phyloP scores from a whole-genome alignment of 2,329 filamentous ascomycete genomes.

The Neocatenulostroma microsporum region DNA sequence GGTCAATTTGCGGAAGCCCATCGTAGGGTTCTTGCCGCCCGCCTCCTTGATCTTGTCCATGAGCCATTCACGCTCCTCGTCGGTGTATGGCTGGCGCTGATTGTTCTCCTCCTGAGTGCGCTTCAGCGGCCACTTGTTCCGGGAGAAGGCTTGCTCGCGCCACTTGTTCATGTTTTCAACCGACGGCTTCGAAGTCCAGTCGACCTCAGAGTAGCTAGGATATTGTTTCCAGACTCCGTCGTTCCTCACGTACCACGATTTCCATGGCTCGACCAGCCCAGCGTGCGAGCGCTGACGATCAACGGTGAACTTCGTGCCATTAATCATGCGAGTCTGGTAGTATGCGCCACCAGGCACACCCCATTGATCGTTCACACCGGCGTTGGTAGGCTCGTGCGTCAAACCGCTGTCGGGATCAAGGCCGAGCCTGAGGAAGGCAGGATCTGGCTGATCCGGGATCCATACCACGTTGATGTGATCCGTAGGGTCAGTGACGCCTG shows the following conservation, averaged over 20 bases:
- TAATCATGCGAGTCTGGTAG: conserved; percentile 16
- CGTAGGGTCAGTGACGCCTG: conserved; percentile 7
- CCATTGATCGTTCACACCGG: conserved; percentile 14
- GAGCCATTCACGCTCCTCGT: conserved; percentile 46
- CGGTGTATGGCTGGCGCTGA: conserved; percentile 52
- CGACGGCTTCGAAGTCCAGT: conserved; percentile 37
- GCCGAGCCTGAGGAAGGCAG: conserved; percentile 7
- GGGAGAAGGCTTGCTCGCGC: conserved; percentile 23
- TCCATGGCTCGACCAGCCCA: conserved; percentile 48
- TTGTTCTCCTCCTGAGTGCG: conserved; percentile 10
- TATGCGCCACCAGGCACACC: conserved; percentile 1
- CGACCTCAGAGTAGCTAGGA: conserved; percentile 65
- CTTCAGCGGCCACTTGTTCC: conserved; percentile 42
- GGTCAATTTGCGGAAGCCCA: neutral
- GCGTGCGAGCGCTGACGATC: conserved; percentile 12
- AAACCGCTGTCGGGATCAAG: conserved; percentile 10
- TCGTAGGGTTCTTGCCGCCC: neutral
- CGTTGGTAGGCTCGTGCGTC: conserved; percentile 14
- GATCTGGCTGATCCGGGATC: conserved; percentile 9
- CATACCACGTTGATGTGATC: conserved; percentile 12
- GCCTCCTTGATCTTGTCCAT: conserved; percentile 30
- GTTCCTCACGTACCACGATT: conserved; percentile 71
- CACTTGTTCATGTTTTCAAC: conserved; percentile 56
- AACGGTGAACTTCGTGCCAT: conserved; percentile 12
- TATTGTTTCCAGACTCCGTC: conserved; percentile 61